phyloP scores from a whole-genome alignment of 2,329 filamentous ascomycete genomes.

The Waltergamsia citrina region DNA sequence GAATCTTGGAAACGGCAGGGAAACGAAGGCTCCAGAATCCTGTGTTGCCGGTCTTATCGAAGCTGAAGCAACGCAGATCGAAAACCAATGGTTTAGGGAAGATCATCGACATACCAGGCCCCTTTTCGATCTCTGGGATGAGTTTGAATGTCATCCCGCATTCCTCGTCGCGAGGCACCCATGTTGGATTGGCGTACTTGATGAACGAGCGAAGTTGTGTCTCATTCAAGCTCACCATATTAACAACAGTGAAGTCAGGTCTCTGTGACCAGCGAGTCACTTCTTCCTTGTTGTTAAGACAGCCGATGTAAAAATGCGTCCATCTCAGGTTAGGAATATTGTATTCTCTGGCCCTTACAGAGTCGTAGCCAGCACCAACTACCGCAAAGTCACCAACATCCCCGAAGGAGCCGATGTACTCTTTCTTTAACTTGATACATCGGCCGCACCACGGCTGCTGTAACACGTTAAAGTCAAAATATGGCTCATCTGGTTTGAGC shows the following conservation, averaged over 20 bases:
- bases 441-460: constrained; percentile 26
- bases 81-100: constrained; percentile 69
- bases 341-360: constrained; percentile 48
- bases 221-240: constrained; percentile 47
- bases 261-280: constrained; percentile 38
- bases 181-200: constrained; percentile 32
- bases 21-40: constrained; percentile 70
- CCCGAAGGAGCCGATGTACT: constrained; percentile 68
- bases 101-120: constrained; percentile 34
- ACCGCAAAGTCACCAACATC: constrained; percentile 79
- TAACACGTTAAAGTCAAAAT: constrained; percentile 44
- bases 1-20: constrained; percentile 65
- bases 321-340: constrained; percentile 49
- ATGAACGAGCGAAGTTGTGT: constrained; percentile 41
- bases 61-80: constrained; percentile 72
- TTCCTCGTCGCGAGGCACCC: constrained; percentile 28
- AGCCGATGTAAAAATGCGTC: constrained; percentile 77
- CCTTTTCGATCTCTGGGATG: constrained; percentile 30
- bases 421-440: constrained; percentile 81
- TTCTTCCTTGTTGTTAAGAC: constrained; percentile 57
- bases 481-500: constrained; percentile 71
- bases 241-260: constrained; percentile 59
- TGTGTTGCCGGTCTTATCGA: constrained; percentile 61
- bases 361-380: constrained; percentile 64
- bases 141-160: constrained; percentile 33